Conservation (phyloP, 2,329 filamentous ascomycete species). For the Aspergillus pseudotamarii region DNA sequence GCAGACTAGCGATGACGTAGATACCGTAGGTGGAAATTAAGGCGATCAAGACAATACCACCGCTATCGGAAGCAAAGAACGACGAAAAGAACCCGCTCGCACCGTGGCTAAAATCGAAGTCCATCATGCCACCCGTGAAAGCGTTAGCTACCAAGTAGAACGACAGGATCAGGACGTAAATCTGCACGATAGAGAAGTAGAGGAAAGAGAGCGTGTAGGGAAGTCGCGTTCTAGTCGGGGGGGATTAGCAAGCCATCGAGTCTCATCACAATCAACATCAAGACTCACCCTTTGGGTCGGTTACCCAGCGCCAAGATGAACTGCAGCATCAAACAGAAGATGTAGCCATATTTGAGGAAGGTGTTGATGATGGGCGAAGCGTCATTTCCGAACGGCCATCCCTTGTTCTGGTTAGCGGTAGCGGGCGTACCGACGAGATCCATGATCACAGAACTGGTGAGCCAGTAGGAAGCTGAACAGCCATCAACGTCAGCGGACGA, state of each 20-base stretch:
- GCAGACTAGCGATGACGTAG: constrained; percentile 93
- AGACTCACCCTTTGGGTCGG: constrained; percentile 77
- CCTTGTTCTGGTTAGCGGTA: constrained; percentile 57
- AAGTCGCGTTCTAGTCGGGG: constrained; percentile 6
- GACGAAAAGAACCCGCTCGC: constrained; percentile 69
- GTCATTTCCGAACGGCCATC: constrained; percentile 86
- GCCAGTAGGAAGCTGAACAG: constrained; percentile 83
- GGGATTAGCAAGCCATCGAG: background rate
- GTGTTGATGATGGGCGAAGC: constrained; percentile 91
- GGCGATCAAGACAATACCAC: constrained; percentile 92
- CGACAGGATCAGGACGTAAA: constrained; percentile 86
- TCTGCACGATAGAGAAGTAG: constrained; percentile 89
- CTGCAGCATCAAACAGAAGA: constrained; percentile 88
- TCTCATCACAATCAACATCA: background rate
- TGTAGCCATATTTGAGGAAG: constrained; percentile 85
- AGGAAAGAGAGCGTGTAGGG: constrained; percentile 66
- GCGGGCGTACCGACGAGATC: constrained; percentile 82
- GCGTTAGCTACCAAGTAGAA: constrained; percentile 84
- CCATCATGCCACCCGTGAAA: constrained; percentile 63
- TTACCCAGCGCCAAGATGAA: constrained; percentile 97
- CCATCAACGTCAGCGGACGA: constrained; percentile 30
- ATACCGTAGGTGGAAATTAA: constrained; percentile 93
- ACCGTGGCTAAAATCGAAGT: constrained; percentile 67
- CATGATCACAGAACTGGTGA: constrained; percentile 97
- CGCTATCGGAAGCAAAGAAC: constrained; percentile 77